Base-by-base conservation (phyloP, 768 basidiomycete genomes). In the Leccinum longicurvipes region DNA sequence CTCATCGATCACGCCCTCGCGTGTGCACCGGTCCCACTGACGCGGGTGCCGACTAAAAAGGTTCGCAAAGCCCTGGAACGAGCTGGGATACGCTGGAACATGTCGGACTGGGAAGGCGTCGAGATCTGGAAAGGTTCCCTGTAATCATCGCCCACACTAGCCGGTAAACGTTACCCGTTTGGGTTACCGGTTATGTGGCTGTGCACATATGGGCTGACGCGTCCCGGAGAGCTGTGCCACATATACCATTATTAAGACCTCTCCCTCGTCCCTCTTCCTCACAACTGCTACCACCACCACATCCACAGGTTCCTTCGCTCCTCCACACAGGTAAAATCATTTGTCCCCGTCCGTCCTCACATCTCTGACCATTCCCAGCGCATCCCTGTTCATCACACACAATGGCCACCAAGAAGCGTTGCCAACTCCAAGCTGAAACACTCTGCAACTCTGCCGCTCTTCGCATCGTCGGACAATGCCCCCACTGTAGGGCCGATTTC, bases 341-440 rank as follows among this genome's bases (percentile, higher is more conserved):
- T 15, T 10, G 0, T 9, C 27, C 31, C 25, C 19, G 14, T 51
- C 51, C 36, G 2, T 41, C 10, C 12, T 6, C 28, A 12, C 19
- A 28, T 9, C 36, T 48, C 42, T 51, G 36, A 59, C 42, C n/a
- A 0, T 10, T n/a, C 3, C 9, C 25, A 67, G 65, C 31, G 1
- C 21, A 44, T 21, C 7, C 49, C 14, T 23, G n/a, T 25, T 19
- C 12, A 66, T 19, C 12, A 66, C 52, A 44, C 60, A 65, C 56
- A 59, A 93, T 92, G 91, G 79, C 89, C 63, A 78, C 82, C 67
- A 93, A 91, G 88, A 91, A 91, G 72, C 89, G 90, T 67, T 93
- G 91, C 77, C 87, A 91, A 72, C 82, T 86, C 72, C 76, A 76
- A 54, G 59, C 72, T 15, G 77, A 77, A 59, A 63, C 72, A 27